A percentile compares a stretch with the other conserved stretches of the same genome.
Conservation (phyloP, 305 asterid species). For the Solanum hybrid region DNA sequence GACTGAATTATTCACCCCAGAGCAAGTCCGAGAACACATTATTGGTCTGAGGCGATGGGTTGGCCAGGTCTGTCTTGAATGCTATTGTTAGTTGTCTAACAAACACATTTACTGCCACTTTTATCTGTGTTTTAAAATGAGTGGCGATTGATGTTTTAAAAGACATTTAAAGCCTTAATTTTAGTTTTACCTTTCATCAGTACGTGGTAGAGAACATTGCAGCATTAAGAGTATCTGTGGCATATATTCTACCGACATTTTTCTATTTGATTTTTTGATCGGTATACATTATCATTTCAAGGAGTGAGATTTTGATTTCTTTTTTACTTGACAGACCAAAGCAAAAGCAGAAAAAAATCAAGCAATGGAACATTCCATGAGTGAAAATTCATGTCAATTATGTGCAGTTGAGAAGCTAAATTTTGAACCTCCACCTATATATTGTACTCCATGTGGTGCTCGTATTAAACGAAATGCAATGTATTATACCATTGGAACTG, state of each 20-base stretch:
- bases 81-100: not conserved
- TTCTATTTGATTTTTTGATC: not conserved
- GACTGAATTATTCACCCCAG: slow-evolving; percentile 95
- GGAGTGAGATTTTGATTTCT: slow-evolving; percentile 1
- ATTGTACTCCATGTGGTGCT: slow-evolving; percentile 89
- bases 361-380: slow-evolving; percentile 90
- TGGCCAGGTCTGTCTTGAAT: slow-evolving; percentile 71
- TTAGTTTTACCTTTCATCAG: not conserved
- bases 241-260: not conserved
- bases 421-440: slow-evolving; percentile 88
- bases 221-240: not conserved
- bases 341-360: slow-evolving; percentile 92
- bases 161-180: not conserved
- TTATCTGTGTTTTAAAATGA: not conserved
- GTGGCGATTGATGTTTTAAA: not conserved
- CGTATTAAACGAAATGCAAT: slow-evolving; percentile 90
- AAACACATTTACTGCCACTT: not conserved
- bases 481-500: slow-evolving; percentile 84
- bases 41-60: slow-evolving; percentile 92
- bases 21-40: slow-evolving; percentile 85
- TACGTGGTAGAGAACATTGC: not conserved
- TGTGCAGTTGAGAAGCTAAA: slow-evolving; percentile 95
- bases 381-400: slow-evolving; percentile 95
- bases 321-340: slow-evolving; percentile 55
- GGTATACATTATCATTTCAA: not conserved